Percentiles rank a stretch among this genome's conserved stretches.
phyloP scores from a whole-genome alignment of 768 basidiomycete species.

The Macrolepiota albuminosa region DNA sequence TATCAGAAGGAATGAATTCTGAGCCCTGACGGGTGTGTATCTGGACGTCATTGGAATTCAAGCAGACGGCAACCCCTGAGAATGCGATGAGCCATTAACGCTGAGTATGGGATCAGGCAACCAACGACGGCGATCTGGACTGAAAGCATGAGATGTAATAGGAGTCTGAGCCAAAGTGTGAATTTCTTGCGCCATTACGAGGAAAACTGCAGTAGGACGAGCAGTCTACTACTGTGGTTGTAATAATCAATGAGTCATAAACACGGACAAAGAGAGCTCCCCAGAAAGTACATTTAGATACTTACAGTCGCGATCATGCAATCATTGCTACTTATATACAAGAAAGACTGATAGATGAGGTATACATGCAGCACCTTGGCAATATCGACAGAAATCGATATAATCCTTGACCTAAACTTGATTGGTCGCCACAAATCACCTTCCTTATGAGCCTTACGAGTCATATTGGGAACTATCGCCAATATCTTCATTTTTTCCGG shows the following conservation, averaged over 20 bases:
- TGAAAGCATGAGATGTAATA: slow-evolving; percentile 89
- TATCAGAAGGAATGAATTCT: slow-evolving; percentile 70
- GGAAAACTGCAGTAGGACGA: slow-evolving; percentile 57
- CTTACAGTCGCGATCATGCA: neutral
- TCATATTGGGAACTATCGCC: slow-evolving; percentile 8
- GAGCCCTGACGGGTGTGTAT: slow-evolving; percentile 66
- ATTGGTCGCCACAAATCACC: neutral
- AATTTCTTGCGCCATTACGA: slow-evolving; percentile 61
- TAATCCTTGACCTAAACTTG: neutral
- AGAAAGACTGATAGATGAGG: neutral
- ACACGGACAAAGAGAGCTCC: neutral
- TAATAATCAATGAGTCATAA: neutral
- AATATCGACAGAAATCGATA: neutral
- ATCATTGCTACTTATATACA: neutral
- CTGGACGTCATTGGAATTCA: slow-evolving; percentile 86
- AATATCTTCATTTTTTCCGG: slow-evolving; percentile 33
- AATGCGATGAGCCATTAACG: slow-evolving; percentile 1
- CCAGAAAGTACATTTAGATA: neutral
- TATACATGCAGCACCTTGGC: neutral
- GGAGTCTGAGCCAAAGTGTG: slow-evolving; percentile 77
- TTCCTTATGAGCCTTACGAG: neutral
- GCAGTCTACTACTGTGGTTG: slow-evolving; percentile 73
- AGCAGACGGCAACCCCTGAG: slow-evolving; percentile 84
- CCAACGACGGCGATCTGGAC: slow-evolving; percentile 81
- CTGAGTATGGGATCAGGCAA: slow-evolving; percentile 10